Evolutionary conservation across 1,284 basidiomycete genomes (phyloP).

Genomic region (Papiliotrema terrestris): DNA sequence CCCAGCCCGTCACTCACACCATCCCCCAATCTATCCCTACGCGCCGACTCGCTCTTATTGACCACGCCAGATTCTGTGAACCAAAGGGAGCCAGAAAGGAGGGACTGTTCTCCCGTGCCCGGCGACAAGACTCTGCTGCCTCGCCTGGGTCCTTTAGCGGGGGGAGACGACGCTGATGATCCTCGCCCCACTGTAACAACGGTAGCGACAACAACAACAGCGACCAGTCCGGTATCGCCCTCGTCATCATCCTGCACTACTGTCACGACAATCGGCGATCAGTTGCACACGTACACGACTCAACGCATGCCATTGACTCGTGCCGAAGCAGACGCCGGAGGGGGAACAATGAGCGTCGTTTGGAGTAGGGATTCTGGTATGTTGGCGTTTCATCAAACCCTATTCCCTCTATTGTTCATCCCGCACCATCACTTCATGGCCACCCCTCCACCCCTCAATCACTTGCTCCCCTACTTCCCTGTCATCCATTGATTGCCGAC

Average conservation of each 20-base stretch:
- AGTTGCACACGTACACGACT: background rate
- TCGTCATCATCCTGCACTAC: background rate
- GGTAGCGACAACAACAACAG: background rate
- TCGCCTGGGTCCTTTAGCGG: background rate
- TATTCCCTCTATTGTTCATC: background rate
- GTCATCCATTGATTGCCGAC: too few species aligned
- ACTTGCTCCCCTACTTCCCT: too few species aligned
- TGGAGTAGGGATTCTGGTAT: background rate
- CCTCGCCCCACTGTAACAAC: background rate
- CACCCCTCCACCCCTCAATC: background rate
- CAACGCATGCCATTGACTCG: background rate
- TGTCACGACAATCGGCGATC: background rate
- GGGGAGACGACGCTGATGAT: background rate
- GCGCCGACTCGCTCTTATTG: background rate
- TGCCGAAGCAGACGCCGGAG: background rate
- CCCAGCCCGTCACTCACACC: background rate
- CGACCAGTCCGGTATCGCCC: background rate
- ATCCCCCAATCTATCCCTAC: background rate
- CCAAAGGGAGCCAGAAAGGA: background rate
- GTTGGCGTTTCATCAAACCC: background rate
- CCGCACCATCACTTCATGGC: background rate
- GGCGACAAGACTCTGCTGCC: background rate
- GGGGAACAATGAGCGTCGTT: background rate
- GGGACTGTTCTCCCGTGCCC: background rate
- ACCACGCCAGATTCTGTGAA: conserved; percentile 2